phyloP scores from a whole-genome alignment of 768 basidiomycete genomes.

The Hypholoma sublateritium region DNA sequence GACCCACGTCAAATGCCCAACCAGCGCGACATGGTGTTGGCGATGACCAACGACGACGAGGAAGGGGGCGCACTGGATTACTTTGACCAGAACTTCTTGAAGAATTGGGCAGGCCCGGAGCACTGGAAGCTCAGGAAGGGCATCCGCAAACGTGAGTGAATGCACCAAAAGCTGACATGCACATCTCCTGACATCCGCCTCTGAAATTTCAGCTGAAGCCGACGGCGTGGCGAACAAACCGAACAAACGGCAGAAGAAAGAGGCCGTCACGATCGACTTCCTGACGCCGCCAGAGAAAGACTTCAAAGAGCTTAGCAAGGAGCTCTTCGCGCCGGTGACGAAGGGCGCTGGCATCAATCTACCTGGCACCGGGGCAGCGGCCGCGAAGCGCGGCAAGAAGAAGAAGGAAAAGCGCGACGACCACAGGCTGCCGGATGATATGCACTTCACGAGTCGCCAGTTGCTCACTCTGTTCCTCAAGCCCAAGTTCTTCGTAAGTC shows the following conservation, averaged over 20 bases:
- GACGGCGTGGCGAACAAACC: constrained; percentile 43
- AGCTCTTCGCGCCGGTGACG: constrained; percentile 78
- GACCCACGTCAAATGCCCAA: constrained; percentile 80
- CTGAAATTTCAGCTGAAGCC: constrained; percentile 28
- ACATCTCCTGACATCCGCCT: constrained; percentile 2
- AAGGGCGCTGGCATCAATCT: constrained; percentile 70
- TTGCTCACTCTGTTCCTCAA: constrained; percentile 93
- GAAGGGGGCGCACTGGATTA: constrained; percentile 70
- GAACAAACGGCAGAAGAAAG: constrained; percentile 69
- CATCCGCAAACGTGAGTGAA: constrained; percentile 67
- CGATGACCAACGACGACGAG: constrained; percentile 70
- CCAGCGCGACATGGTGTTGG: constrained; percentile 81
- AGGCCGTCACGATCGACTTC: constrained; percentile 84
- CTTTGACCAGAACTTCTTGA: constrained; percentile 83
- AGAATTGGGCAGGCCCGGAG: constrained; percentile 98
- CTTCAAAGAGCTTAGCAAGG: constrained; percentile 60
- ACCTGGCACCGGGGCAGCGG: constrained; percentile 48
- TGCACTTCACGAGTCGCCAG: constrained; percentile 93
- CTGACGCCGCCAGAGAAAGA: constrained; percentile 56
- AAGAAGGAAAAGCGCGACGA: constrained; percentile 71
- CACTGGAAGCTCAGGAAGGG: constrained; percentile 94
- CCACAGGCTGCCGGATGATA: constrained; percentile 89
- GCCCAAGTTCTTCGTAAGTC: constrained; percentile 88
- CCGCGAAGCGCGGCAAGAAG: constrained; percentile 43
- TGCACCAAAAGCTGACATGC: constrained; percentile 2